These are phyloP conservation scores for Colletotrichum sidae DNA, from an alignment of 2,329 filamentous ascomycete genomes.

Conservation along the genomic window DNA sequence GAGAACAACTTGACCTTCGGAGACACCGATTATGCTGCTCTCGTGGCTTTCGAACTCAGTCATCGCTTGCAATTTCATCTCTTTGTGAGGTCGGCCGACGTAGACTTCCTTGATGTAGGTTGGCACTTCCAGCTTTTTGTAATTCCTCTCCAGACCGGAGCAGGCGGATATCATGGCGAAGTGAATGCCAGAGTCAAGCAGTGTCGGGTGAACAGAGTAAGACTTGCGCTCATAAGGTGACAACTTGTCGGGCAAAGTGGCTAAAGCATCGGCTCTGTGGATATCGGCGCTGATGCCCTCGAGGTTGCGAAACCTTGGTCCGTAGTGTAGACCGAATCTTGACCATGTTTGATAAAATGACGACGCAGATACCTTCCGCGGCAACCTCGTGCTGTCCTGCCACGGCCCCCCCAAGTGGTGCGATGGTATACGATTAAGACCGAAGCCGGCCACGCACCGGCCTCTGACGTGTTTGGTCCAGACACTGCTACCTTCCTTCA, in stretches of 20 bases:
- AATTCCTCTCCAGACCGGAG: constrained; percentile 15
- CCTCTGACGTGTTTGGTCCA: constrained; percentile 27
- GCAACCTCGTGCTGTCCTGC: not conserved
- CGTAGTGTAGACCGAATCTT: constrained; percentile 46
- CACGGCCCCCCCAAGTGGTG: not conserved
- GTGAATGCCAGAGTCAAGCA: constrained; percentile 50
- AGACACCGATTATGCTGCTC: not conserved
- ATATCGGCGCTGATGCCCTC: constrained; percentile 31
- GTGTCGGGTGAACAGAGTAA: constrained; percentile 51
- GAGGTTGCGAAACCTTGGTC: constrained; percentile 39
- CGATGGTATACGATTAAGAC: not conserved
- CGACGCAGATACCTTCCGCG: constrained; percentile 39
- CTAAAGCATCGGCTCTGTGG: constrained; percentile 2
- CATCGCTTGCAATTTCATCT: constrained; percentile 2
- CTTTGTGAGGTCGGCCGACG: constrained; percentile 1
- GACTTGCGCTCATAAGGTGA: not conserved
- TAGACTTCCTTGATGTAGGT: constrained; percentile 24
- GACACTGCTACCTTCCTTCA: constrained; percentile 36
- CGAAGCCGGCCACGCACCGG: constrained; percentile 11
- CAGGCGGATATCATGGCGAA: constrained; percentile 42
- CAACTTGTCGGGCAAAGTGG: constrained; percentile 1
- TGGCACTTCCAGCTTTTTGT: constrained; percentile 9
- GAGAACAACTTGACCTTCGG: constrained; percentile 15
- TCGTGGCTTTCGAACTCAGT: not conserved
- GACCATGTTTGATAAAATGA: constrained; percentile 44